These are phyloP conservation scores for Annulohypoxylon bovei DNA, from an alignment of 495 filamentous ascomycete genomes.

Conservation along the genomic window DNA sequence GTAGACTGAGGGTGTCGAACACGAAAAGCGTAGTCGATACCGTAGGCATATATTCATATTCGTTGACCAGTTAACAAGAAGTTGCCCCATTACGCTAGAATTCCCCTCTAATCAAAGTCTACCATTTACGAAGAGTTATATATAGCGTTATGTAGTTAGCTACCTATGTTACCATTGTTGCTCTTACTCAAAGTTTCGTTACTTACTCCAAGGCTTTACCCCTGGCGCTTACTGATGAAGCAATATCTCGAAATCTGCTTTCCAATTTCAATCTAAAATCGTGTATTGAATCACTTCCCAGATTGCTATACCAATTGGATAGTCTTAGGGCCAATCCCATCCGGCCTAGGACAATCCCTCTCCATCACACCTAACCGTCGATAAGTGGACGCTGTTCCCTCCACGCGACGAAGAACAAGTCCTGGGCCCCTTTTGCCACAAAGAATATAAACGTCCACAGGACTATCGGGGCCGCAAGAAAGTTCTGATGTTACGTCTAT, in stretches of 20 bases:
- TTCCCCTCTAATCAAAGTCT: no score
- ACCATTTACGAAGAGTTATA: no score
- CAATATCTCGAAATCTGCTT: neutral
- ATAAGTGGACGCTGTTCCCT: conserved; percentile 14
- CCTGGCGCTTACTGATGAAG: neutral
- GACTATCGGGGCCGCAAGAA: neutral
- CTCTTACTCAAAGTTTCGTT: no score
- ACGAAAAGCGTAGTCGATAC: no score
- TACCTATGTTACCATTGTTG: neutral
- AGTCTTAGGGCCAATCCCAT: neutral
- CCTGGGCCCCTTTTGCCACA: conserved; percentile 19
- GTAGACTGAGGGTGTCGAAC: neutral
- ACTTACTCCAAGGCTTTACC: neutral
- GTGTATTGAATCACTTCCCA: neutral
- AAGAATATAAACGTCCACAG: conserved; percentile 14
- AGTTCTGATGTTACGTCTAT: conserved; percentile 23
- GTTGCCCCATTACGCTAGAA: no score
- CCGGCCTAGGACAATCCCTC: neutral
- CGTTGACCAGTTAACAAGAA: no score
- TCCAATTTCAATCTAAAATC: neutral
- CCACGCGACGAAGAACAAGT: conserved; percentile 15
- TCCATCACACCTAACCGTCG: conserved; percentile 19
- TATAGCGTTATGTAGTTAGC: neutral
- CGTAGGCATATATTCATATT: no score
- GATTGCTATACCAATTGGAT: conserved; percentile 1